Conservation (phyloP, 129 eudicot genomes). For the Lactuca saligna region DNA sequence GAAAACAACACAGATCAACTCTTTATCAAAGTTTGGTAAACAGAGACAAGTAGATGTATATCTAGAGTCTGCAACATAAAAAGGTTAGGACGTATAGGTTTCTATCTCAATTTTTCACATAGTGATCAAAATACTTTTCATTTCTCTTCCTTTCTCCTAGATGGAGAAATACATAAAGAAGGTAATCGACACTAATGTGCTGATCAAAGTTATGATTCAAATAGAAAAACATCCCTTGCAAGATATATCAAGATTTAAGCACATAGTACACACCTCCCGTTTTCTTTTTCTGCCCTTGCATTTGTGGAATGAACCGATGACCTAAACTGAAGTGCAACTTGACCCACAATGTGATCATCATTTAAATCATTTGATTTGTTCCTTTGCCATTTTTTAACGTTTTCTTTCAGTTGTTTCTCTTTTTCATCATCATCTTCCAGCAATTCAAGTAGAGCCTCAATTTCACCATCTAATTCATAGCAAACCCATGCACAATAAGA, state of each 20-base stretch:
- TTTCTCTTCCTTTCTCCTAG: not conserved
- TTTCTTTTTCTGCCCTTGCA: too few species aligned
- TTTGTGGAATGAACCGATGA: too few species aligned
- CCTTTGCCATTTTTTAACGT: too few species aligned
- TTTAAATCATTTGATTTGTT: too few species aligned
- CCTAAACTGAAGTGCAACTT: too few species aligned
- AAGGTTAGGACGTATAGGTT: not conserved
- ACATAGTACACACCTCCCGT: constrained; percentile 60
- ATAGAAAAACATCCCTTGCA: constrained; percentile 3
- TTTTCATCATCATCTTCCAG: too few species aligned
- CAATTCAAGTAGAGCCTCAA: too few species aligned
- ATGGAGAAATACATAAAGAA: not conserved
- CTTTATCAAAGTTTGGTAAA: not conserved
- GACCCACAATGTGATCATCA: too few species aligned
- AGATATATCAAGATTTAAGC: constrained; percentile 12
- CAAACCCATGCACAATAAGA: too few species aligned
- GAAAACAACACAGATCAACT: constrained; percentile 14
- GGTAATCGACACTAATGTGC: not conserved
- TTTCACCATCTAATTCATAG: too few species aligned
- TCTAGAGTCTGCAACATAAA: not conserved
- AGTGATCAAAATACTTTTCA: not conserved
- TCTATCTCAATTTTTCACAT: not conserved
- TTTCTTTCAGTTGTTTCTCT: too few species aligned
- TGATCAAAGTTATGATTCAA: not conserved
- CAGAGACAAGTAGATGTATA: not conserved